phyloP scores from a whole-genome alignment of 139 green algal species.

The Protoeuglena noctilucae region DNA sequence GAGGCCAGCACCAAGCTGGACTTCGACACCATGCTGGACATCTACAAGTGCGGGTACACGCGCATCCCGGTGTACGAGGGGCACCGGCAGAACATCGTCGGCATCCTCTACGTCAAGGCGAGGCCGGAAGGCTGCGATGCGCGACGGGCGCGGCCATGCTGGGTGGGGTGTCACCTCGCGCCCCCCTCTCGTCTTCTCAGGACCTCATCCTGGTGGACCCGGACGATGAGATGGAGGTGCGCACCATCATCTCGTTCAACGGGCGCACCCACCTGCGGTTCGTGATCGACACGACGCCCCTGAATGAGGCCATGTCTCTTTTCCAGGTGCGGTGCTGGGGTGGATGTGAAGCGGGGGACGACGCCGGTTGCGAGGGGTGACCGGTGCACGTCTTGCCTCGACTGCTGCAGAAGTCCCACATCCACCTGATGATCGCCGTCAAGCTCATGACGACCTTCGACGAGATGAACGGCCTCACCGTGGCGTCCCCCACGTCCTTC shows the following conservation, averaged over 20 bases:
- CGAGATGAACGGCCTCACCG: constrained; percentile 3
- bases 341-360: too few relatives aligned
- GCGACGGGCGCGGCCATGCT: too few relatives aligned
- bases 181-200: too few relatives aligned
- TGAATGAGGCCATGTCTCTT: constrained; percentile 33
- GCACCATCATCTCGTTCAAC: constrained; percentile 35
- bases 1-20: constrained; percentile 20
- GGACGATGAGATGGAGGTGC: constrained; percentile 46
- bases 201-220: constrained; percentile 57
- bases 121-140: too few relatives aligned
- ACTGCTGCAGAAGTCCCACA: too few relatives aligned
- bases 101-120: constrained; percentile 47
- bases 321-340: constrained; percentile 32
- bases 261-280: constrained; percentile 12
- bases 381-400: too few relatives aligned
- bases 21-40: constrained; percentile 37
- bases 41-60: constrained; percentile 43
- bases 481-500: background rate
- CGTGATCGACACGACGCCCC: constrained; percentile 24
- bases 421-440: constrained; percentile 37
- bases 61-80: constrained; percentile 44
- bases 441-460: background rate
- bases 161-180: too few relatives aligned
- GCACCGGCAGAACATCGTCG: constrained; percentile 30
- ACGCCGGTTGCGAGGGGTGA: too few relatives aligned